Base-by-base conservation (phyloP, 305 asterid genomes). In the Fraxinus floribunda region DNA sequence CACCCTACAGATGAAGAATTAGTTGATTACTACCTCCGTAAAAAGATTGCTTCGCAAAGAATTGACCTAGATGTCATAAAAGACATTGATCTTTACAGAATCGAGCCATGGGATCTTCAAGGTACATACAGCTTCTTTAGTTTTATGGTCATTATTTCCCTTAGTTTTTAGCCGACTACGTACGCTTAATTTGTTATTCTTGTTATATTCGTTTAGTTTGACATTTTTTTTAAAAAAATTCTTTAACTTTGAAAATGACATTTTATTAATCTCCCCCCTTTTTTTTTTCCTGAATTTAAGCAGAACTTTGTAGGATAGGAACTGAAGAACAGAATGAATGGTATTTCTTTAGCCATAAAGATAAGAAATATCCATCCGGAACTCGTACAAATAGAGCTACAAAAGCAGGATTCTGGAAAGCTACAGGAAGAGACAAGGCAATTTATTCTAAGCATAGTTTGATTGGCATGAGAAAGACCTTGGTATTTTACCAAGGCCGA, bases 91-190 rank as follows among this genome's bases (percentile, higher is more conserved):
- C 93, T 91, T 77, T 91, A 93, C 88, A 89, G 86, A 85, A 90
- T 89, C 16, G 97, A 93, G 81, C 97, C 97, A 30, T 93, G 97
- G 95, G 97, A 93, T 88, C 97, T 93, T 68, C 93, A 89, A 88
- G 94, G 97, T 92, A 89, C 74, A 22, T 24, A 66, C 36, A 6
- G 68, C 68, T n/a, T 7, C 29, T 34, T 68, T n/a, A 55, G 20
- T 55, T 1, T 5, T 35, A 62, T 13, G 62, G 11, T 10, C 76
- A 26, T 11, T 26, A 66, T 3, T 26, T 66, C 36, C n/a, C 10
- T 66, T 66, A 24, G 74, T 26, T 9, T 64, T 64, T 62, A 9
- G 72, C 15, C n/a, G n/a, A 46, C 18, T 46, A 46, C 7, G 72
- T 46, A 46, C 7, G 72, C 72, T 64, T 24, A 8, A 18, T 62